A percentile compares a stretch with the other conserved stretches of the same genome.
Conservation (phyloP, 2,329 filamentous ascomycete genomes). For the Claviceps digitariae region DNA sequence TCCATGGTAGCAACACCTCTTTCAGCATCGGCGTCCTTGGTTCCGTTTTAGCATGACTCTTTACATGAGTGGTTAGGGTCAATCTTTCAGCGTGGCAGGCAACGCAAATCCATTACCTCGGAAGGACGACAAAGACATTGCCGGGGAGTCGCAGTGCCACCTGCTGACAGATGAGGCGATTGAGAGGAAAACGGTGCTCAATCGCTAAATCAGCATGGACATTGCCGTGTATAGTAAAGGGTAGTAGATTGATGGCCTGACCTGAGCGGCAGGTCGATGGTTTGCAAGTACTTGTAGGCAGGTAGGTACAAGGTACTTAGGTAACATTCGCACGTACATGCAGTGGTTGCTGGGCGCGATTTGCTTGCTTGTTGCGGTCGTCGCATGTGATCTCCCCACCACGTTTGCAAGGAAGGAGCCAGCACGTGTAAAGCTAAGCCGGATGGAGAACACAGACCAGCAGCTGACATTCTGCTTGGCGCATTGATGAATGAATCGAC, state of each 20-base stretch:
- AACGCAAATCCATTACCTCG: background rate
- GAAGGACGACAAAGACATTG: background rate
- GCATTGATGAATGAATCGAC: background rate
- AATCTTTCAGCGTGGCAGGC: background rate
- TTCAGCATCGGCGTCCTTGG: background rate
- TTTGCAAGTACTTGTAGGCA: too few relatives aligned
- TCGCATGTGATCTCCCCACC: slow-evolving; percentile 6
- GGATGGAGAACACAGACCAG: background rate
- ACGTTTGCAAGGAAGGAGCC: background rate
- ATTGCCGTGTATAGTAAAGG: too few relatives aligned
- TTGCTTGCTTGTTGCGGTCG: background rate
- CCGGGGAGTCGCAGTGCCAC: too few relatives aligned
- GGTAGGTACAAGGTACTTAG: too few relatives aligned
- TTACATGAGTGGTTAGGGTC: background rate
- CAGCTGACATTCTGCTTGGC: background rate
- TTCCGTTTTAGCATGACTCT: background rate
- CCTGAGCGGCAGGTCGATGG: too few relatives aligned
- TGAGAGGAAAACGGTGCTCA: background rate
- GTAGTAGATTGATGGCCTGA: too few relatives aligned
- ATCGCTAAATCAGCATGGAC: too few relatives aligned
- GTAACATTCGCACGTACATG: too few relatives aligned
- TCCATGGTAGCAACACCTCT: background rate
- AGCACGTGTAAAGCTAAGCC: slow-evolving; percentile 1
- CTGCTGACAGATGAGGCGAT: background rate
- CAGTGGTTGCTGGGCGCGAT: background rate